These are phyloP conservation scores for Diaporthe capsici DNA, from an alignment of 2,329 filamentous ascomycete species.

Conservation along the genomic window DNA sequence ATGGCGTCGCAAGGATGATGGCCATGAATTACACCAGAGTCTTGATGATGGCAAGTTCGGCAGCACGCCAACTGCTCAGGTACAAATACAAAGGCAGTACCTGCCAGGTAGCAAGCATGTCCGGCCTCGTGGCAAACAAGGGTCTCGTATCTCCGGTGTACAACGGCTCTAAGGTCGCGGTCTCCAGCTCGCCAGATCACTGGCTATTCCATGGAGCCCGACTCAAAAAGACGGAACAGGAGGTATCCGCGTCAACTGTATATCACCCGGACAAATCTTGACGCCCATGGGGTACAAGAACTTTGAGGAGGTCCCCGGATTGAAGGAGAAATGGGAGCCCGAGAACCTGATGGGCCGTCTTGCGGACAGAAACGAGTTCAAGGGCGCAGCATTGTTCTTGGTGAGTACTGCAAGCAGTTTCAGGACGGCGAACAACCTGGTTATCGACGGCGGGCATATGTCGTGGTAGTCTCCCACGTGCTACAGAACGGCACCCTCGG, in stretches of 20 bases:
- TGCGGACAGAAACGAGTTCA: conserved; percentile 70
- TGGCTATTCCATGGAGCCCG: conserved; percentile 75
- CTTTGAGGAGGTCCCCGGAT: conserved; percentile 77
- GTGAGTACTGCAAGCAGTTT: conserved; percentile 74
- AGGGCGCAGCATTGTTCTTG: conserved; percentile 72
- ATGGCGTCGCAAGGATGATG: conserved; percentile 72
- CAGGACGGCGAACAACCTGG: conserved; percentile 71
- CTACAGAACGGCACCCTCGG: neutral
- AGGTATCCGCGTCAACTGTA: conserved; percentile 77
- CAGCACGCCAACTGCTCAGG: conserved; percentile 73
- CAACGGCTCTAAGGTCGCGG: conserved; percentile 76
- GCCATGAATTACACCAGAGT: conserved; percentile 79
- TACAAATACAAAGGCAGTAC: conserved; percentile 68
- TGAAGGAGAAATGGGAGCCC: conserved; percentile 72
- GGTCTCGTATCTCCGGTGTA: conserved; percentile 77
- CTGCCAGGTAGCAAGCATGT: conserved; percentile 71
- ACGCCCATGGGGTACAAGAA: conserved; percentile 81
- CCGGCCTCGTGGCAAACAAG: conserved; percentile 65
- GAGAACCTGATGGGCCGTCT: conserved; percentile 81
- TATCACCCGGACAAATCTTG: conserved; percentile 77
- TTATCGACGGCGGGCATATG: conserved; percentile 70
- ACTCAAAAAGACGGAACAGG: conserved; percentile 55
- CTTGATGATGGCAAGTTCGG: conserved; percentile 79
- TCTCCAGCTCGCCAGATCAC: conserved; percentile 73
- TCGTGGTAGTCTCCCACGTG: conserved; percentile 59